Evolutionary conservation across 176 grass and related monocot genomes (phyloP).

Genomic region (Secale cereale): DNA sequence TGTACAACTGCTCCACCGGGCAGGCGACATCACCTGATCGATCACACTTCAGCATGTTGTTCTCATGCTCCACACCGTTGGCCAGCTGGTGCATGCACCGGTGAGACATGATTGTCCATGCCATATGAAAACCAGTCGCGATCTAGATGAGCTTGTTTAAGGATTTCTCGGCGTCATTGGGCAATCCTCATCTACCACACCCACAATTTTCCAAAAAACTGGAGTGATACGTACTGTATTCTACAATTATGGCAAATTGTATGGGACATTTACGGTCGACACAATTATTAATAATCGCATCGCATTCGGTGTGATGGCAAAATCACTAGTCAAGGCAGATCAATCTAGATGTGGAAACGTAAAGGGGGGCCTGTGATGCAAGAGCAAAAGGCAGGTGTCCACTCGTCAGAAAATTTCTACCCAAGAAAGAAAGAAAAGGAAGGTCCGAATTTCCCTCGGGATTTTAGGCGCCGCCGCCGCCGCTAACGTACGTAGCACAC

Average conservation of each 20-base stretch:
- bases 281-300: background rate
- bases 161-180: background rate
- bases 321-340: conserved; percentile 18
- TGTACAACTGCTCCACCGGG: background rate
- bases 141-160: background rate
- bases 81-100: background rate
- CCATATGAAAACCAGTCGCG: background rate
- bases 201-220: background rate
- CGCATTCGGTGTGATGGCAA: background rate
- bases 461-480: conserved; percentile 10
- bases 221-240: background rate
- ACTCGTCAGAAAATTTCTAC: background rate
- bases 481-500: background rate
- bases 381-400: background rate
- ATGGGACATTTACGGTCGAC: background rate
- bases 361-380: background rate
- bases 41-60: background rate
- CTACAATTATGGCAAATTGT: background rate
- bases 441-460: background rate
- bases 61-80: background rate
- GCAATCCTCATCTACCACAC: background rate
- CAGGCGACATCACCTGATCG: background rate
- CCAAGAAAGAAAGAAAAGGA: background rate
- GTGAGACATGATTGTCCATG: background rate
- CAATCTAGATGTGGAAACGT: background rate